Percentiles rank a stretch among this genome's conserved stretches.
Evolutionary conservation across 2,329 filamentous ascomycete genomes (phyloP).

Genomic region (Colletotrichum shisoi): DNA sequence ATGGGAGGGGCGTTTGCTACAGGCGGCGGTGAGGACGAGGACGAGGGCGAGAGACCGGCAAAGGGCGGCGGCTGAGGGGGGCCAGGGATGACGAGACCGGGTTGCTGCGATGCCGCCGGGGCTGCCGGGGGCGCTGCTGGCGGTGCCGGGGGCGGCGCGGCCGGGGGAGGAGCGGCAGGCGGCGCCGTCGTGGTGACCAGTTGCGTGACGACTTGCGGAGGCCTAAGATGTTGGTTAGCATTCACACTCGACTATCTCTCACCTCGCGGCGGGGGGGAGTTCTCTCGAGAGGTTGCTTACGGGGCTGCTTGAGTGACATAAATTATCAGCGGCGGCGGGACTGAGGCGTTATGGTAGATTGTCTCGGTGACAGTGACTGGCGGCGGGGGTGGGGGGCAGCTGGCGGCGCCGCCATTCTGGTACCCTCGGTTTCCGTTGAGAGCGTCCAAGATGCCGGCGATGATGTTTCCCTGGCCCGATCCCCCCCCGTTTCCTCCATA

Average conservation of each 20-base stretch:
- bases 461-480: conserved; percentile 27
- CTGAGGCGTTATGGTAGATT: conserved; percentile 27
- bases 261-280: neutral
- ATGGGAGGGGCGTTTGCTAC: conserved; percentile 18
- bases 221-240: conserved; percentile 13
- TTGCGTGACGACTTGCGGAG: conserved; percentile 16
- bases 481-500: conserved; percentile 6
- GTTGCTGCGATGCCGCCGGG: conserved; percentile 18
- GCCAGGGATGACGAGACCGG: conserved; percentile 6
- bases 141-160: conserved; percentile 7
- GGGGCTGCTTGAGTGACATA: conserved; percentile 33
- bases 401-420: neutral
- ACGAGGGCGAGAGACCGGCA: conserved; percentile 18
- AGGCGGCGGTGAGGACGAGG: conserved; percentile 15
- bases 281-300: conserved; percentile 10
- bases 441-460: conserved; percentile 36
- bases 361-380: conserved; percentile 33
- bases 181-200: conserved; percentile 27
- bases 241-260: neutral
- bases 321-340: conserved; percentile 29
- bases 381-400: conserved; percentile 9
- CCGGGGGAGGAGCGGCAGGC: conserved; percentile 30
- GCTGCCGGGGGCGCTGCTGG: conserved; percentile 22
- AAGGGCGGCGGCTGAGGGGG: conserved; percentile 17
- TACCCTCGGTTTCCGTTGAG: conserved; percentile 36